phyloP scores from a whole-genome alignment of 306 rosid species.

The Prunus mira region DNA sequence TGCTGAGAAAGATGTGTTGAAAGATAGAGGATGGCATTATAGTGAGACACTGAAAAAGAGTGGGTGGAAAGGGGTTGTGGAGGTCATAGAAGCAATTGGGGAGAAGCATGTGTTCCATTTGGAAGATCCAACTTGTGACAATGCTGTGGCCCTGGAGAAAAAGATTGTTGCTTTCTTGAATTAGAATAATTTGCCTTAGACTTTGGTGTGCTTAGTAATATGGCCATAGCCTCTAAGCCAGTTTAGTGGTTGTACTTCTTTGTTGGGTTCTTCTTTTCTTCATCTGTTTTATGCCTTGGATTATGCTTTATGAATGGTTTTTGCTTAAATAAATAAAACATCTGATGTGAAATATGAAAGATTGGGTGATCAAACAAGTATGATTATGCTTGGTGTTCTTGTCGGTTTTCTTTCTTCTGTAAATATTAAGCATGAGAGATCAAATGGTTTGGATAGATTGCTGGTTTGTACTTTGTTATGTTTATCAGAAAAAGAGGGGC shows the following conservation, averaged over 20 bases:
- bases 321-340: too few relatives aligned
- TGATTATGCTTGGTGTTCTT: too few relatives aligned
- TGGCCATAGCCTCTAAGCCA: too few relatives aligned
- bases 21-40: conserved; percentile 24
- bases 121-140: neutral
- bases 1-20: conserved; percentile 25
- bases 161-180: conserved; percentile 5
- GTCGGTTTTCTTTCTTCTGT: neutral
- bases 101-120: neutral
- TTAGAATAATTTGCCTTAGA: neutral
- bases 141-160: conserved; percentile 8
- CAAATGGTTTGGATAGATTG: too few relatives aligned
- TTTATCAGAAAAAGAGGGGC: too few relatives aligned
- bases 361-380: neutral
- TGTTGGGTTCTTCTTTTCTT: neutral
- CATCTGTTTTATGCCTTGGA: neutral
- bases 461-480: too few relatives aligned
- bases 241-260: neutral
- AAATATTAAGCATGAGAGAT: too few relatives aligned
- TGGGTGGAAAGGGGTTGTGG: conserved; percentile 26
- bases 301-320: neutral
- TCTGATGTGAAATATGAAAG: too few relatives aligned
- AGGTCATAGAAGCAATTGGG: neutral
- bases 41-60: conserved; percentile 17
- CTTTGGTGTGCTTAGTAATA: too few relatives aligned